Conservation (phyloP, 495 filamentous ascomycete species). For the Echria macrotheca region DNA sequence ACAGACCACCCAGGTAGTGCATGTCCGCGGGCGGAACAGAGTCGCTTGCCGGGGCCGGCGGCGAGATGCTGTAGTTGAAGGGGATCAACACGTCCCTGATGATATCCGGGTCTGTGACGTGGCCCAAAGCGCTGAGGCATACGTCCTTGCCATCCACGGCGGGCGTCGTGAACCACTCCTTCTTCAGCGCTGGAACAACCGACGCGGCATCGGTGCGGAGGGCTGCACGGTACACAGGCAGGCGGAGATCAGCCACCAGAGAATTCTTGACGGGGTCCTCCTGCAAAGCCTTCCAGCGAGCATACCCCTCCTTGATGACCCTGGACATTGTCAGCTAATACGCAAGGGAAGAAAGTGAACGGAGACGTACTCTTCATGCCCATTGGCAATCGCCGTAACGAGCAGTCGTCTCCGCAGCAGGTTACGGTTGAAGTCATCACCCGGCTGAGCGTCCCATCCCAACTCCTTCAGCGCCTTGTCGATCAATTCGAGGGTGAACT, state of each 20-base stretch:
- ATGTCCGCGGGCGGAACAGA: constrained; percentile 62
- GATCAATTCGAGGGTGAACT: constrained; percentile 67
- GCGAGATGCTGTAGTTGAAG: constrained; percentile 72
- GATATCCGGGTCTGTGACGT: constrained; percentile 61
- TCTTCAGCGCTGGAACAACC: constrained; percentile 64
- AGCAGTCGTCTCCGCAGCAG: constrained; percentile 80
- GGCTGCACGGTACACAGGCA: constrained; percentile 72
- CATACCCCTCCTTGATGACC: constrained; percentile 61
- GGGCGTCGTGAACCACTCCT: constrained; percentile 73
- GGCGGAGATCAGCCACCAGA: constrained; percentile 73
- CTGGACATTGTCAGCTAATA: constrained; percentile 32
- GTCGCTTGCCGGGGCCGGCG: constrained; percentile 39
- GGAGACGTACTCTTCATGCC: constrained; percentile 60
- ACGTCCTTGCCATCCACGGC: constrained; percentile 89
- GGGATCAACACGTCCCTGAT: constrained; percentile 68
- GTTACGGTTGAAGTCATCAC: constrained; percentile 75
- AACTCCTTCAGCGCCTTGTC: constrained; percentile 65
- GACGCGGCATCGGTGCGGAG: constrained; percentile 61
- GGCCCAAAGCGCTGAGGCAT: constrained; percentile 68
- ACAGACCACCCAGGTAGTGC: constrained; percentile 66
- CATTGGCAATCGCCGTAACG: constrained; percentile 62
- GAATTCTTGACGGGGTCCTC: constrained; percentile 59
- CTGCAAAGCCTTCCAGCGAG: constrained; percentile 69
- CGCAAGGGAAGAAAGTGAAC: background rate
- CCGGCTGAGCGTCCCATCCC: constrained; percentile 73